Evolutionary conservation across 2,329 filamentous ascomycete species (phyloP), one percentile per base, ranked within the genome.

Genomic region (Xylaria multiplex): DNA sequence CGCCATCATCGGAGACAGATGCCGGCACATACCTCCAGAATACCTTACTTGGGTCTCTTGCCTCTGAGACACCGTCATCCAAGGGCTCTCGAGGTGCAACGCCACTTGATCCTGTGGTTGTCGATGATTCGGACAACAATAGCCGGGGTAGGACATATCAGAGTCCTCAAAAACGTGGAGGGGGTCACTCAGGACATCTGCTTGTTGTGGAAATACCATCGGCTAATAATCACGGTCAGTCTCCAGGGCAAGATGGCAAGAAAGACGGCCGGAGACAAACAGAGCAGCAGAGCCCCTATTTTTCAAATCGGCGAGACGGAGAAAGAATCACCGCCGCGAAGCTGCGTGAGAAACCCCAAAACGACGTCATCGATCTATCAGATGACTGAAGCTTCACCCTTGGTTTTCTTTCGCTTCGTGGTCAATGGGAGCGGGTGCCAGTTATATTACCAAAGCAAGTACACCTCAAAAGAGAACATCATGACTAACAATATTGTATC

Each of bases 101-200:
- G 14, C 66, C 70, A 16, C 52, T 43, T 16, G 70, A 68, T n/a
- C 70, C 70, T 8, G 64, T 74, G 32, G 14, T 71, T n/a, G 59
- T 75, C n/a, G 70, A 72, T 11, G 70, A 72, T 59, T 67, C 63
- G 45, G 64, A 70, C 9, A 59, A 48, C 19, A 43, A 49, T 22
- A 24, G 52, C 24, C 45, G 9, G 43, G 30, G 37, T 2, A 9
- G 5, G 32, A 6, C 6, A 16, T n/a, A 4, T 14, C 40, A 55
- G 24, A 48, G 32, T 22, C 43, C 50, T 14, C 61, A 27, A 57
- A 27, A 22, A 22, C 22, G 53, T 16, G 43, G 32, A 43, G 40
- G 3, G 2, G 35, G n/a, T 43, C 58, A 8, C 24, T 6, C 32
- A 24, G 40, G 19, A 45, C 24, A 6, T 24, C 35, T 24, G 32